A percentile compares a stretch with the other conserved stretches of the same genome.
phyloP scores from a whole-genome alignment of 164 flowering plant species.

The Litsea cubeba region DNA sequence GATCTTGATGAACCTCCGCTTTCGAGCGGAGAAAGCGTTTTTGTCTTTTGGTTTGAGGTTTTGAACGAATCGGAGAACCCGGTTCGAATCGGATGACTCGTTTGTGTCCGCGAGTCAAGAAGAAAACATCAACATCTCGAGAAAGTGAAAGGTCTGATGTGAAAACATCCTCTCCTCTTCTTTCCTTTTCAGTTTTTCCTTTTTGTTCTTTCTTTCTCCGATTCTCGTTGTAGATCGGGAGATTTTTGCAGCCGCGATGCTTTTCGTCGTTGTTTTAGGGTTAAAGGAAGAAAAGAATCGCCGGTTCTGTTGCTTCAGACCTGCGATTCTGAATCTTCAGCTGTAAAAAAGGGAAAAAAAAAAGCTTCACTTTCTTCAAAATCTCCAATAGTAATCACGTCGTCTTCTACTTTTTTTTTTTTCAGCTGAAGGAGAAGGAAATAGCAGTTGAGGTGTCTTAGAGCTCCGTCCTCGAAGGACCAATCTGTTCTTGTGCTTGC shows the following conservation, averaged over 20 bases:
- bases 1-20: not conserved
- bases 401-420: too few relatives aligned
- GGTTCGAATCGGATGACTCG: not conserved
- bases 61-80: slow-evolving; percentile 2
- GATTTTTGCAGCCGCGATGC: not conserved
- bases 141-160: slow-evolving; percentile 1
- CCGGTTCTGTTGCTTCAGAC: not conserved
- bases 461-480: too few relatives aligned
- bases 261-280: slow-evolving; percentile 7
- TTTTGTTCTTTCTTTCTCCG: not conserved
- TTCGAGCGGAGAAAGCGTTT: not conserved
- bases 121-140: slow-evolving; percentile 8
- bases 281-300: not conserved
- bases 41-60: not conserved
- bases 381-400: not conserved
- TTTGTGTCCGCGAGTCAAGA: not conserved
- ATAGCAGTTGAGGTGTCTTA: not conserved
- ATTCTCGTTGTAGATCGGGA: slow-evolving; percentile 4
- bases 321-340: not conserved
- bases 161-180: not conserved
- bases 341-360: not conserved
- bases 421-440: not conserved
- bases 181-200: not conserved
- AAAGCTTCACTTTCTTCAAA: not conserved
- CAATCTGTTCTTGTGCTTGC: too few relatives aligned